phyloP scores from a whole-genome alignment of 495 filamentous ascomycete genomes.

The Penicillium lividum region DNA sequence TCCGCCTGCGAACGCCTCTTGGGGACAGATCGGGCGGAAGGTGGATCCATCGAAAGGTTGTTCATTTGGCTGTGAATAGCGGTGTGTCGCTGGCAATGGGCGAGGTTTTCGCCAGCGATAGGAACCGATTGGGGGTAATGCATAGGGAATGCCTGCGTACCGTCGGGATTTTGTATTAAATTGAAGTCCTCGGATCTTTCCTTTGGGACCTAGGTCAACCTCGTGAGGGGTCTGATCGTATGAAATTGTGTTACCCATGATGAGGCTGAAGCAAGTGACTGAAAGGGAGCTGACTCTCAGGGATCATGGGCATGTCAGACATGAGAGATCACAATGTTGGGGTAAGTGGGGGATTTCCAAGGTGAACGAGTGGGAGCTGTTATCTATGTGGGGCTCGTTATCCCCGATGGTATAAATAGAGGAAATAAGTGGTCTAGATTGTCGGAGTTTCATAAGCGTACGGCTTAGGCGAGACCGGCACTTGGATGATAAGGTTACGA shows the following conservation, averaged over 20 bases:
- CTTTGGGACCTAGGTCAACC: slow-evolving; percentile 8
- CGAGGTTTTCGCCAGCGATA: slow-evolving; percentile 44
- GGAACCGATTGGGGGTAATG: slow-evolving; percentile 42
- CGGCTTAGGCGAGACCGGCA: too few species aligned
- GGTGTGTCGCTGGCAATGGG: slow-evolving; percentile 39
- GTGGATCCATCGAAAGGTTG: slow-evolving; percentile 37
- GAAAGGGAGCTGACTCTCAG: too few species aligned
- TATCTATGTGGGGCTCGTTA: too few species aligned
- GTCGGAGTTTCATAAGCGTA: too few species aligned
- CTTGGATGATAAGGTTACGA: too few species aligned
- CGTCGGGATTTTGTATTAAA: slow-evolving; percentile 26
- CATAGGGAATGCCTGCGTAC: slow-evolving; percentile 50
- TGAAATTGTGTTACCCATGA: slow-evolving; percentile 19
- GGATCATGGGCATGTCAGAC: too few species aligned
- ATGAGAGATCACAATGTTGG: too few species aligned
- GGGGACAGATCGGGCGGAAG: slow-evolving; percentile 48
- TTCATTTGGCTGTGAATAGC: slow-evolving; percentile 22
- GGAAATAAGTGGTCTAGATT: too few species aligned
- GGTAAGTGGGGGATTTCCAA: too few species aligned
- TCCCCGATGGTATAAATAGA: too few species aligned
- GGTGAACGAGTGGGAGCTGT: too few species aligned
- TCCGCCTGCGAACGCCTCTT: slow-evolving; percentile 31
- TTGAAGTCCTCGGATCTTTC: slow-evolving; percentile 24
- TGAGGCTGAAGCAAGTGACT: neutral
- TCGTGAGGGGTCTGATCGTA: slow-evolving; percentile 10